These are phyloP conservation scores for Tuber microsphaerosporum DNA, from an alignment of 495 filamentous ascomycete genomes.

Conservation along the genomic window DNA sequence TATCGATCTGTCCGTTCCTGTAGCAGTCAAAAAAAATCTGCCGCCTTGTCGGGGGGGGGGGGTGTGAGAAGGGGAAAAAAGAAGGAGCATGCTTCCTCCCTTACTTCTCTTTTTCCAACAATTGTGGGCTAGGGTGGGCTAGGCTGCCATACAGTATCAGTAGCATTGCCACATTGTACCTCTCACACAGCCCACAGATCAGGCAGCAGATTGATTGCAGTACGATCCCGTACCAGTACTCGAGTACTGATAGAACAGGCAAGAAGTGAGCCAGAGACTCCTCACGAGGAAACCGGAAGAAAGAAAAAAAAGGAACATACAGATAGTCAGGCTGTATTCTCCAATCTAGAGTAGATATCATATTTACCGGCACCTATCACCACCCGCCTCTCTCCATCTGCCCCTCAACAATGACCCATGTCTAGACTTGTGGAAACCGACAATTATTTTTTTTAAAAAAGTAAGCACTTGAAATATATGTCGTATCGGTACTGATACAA, in stretches of 20 bases:
- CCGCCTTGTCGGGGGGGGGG: neutral
- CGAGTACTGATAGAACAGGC: neutral
- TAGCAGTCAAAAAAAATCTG: neutral
- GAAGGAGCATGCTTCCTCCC: neutral
- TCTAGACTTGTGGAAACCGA: neutral
- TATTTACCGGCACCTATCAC: neutral
- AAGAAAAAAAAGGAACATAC: neutral
- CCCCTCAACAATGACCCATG: neutral
- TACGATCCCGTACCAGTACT: neutral
- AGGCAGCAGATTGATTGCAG: neutral
- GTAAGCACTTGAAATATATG: neutral
- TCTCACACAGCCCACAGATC: neutral
- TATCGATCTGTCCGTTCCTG: neutral
- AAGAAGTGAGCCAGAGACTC: neutral
- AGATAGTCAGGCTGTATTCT: neutral
- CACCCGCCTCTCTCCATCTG: neutral
- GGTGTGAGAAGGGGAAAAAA: neutral
- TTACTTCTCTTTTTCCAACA: constrained; percentile 3
- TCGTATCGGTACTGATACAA: neutral
- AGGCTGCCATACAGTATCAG: neutral
- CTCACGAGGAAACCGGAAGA: neutral
- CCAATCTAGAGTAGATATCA: neutral
- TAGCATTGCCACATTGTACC: neutral
- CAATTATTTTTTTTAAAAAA: neutral
- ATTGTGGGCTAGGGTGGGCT: neutral